phyloP scores from a whole-genome alignment of 2,329 filamentous ascomycete species.

The Botrytis hyacinthi region DNA sequence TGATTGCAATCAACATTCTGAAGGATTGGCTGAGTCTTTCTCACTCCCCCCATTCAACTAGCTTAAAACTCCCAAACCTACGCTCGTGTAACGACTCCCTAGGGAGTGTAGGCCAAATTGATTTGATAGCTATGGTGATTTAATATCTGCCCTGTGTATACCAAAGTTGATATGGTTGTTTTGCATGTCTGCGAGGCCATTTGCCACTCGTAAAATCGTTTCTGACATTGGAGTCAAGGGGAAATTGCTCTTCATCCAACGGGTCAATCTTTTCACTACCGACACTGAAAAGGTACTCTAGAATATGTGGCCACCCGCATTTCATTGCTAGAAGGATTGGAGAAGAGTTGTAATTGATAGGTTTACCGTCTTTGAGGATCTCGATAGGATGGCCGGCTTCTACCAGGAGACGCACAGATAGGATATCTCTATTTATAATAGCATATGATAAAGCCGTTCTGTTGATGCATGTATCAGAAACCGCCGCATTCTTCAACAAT shows the following conservation, averaged over 20 bases:
- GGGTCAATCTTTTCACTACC: too few relatives aligned
- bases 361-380: too few relatives aligned
- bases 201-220: neutral
- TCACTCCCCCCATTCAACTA: neutral
- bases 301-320: neutral
- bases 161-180: neutral
- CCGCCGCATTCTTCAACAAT: neutral
- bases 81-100: neutral
- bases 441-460: neutral
- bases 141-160: neutral
- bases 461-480: neutral
- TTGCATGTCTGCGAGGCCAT: neutral
- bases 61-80: neutral
- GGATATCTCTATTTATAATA: neutral
- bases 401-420: neutral
- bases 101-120: neutral
- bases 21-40: neutral
- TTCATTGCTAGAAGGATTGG: neutral
- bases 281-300: neutral
- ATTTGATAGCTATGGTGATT: accelerated
- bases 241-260: neutral
- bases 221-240: neutral
- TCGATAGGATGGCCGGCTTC: neutral
- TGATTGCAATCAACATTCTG: neutral
- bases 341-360: neutral